These are phyloP conservation scores for Neurospora sp. DNA, from an alignment of 2,329 filamentous ascomycete species.

Conservation along the genomic window DNA sequence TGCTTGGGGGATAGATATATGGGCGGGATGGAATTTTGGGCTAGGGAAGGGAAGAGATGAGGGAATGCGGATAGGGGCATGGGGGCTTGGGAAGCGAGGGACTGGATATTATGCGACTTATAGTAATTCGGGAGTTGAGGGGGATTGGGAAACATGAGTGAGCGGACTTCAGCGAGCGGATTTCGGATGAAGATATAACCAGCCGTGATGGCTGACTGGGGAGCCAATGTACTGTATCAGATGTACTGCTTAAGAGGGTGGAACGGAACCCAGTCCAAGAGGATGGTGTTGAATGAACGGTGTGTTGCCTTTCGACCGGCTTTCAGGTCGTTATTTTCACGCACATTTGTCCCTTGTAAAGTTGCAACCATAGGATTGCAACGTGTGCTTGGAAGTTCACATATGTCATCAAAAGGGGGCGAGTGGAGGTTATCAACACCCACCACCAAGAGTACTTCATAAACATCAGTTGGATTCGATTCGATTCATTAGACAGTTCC, in stretches of 20 bases:
- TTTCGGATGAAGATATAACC: too few species aligned
- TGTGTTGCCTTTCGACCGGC: background rate
- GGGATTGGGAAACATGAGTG: background rate
- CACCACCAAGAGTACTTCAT: background rate
- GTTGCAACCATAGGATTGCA: background rate
- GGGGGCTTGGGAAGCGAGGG: too few species aligned
- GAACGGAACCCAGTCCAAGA: background rate
- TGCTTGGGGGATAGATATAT: too few species aligned
- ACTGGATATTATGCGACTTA: background rate
- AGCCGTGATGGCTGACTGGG: background rate
- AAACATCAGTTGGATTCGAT: background rate
- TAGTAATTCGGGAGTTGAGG: background rate
- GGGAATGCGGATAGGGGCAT: too few species aligned
- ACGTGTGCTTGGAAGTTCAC: background rate
- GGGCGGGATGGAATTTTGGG: too few species aligned
- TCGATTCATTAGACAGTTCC: background rate
- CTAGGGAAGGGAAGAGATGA: too few species aligned
- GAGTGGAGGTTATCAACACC: background rate
- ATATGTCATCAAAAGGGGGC: background rate
- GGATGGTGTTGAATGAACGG: background rate
- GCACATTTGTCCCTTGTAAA: background rate
- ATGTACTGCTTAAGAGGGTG: background rate
- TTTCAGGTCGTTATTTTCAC: background rate
- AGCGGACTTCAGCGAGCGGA: background rate
- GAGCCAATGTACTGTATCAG: background rate